These are phyloP conservation scores for Magnolia changhungtana DNA, from an alignment of 164 flowering plant genomes.

Conservation along the genomic window DNA sequence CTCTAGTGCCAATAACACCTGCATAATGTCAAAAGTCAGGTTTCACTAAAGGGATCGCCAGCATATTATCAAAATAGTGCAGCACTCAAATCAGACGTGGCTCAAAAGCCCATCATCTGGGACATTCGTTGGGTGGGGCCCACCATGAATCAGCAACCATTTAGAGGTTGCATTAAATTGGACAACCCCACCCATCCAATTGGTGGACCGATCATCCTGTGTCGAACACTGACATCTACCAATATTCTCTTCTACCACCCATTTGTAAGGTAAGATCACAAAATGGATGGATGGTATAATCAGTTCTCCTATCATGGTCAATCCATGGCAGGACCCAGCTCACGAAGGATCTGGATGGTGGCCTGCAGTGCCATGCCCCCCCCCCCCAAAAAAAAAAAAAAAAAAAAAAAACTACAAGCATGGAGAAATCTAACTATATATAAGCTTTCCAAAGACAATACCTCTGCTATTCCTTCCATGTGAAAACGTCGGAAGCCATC, in stretches of 20 bases:
- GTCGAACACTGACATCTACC: too few relatives aligned
- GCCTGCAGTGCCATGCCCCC: not conserved
- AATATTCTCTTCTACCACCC: too few relatives aligned
- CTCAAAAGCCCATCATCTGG: not conserved
- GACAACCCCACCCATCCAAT: not conserved
- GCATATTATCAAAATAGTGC: not conserved
- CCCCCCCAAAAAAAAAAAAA: too few relatives aligned
- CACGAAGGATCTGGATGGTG: not conserved
- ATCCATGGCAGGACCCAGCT: not conserved
- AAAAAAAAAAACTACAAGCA: not conserved
- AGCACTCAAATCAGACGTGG: not conserved
- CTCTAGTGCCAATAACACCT: slow-evolving; percentile 84
- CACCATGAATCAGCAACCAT: not conserved
- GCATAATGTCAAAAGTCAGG: slow-evolving; percentile 14
- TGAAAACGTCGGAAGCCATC: slow-evolving; percentile 46
- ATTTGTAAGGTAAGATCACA: not conserved
- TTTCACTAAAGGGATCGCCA: not conserved
- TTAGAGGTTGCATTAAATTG: not conserved
- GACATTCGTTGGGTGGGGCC: not conserved
- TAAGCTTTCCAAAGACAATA: slow-evolving; percentile 14
- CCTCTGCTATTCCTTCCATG: slow-evolving; percentile 83
- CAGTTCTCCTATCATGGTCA: not conserved
- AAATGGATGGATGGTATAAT: not conserved
- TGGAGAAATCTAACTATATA: not conserved
- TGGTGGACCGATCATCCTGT: not conserved